Evolutionary conservation across 2,329 filamentous ascomycete genomes (phyloP), one percentile per base, ranked within the genome.

Genomic region (Atkinsonella texensis): DNA sequence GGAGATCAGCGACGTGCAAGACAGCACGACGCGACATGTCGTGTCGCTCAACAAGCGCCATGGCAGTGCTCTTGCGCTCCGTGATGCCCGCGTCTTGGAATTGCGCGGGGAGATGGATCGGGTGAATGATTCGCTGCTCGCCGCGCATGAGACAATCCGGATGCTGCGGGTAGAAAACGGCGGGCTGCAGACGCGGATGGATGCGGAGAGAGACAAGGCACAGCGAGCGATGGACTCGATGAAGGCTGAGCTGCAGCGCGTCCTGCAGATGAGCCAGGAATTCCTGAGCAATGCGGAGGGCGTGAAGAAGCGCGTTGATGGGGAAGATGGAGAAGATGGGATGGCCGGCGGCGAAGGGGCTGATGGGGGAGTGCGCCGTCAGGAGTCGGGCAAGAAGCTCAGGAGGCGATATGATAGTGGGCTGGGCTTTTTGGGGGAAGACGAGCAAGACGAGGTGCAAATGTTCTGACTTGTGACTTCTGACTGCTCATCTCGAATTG

Each of bases 361-460:
- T 51, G 28, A 53, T 28, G 54, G 58, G 61, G 42, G 28, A 28
- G 42, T 9, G 20, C 13, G 23, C 2, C 13, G 7, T 43, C 41
- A 20, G 12, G 1, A 5, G 41, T 20, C 17, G 18, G 15, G 23
- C 28, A 68, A 55, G 57, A 77, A 72, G 65, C 67, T 52, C 17
- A 55, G 68, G 53, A 70, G 75, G 53, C 68, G 71, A 52, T 71
- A 74, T 55, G 78, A 81, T 60, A 79, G 75, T 50, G 79, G 77
- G 0, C 58, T 81, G 48, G 76, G 76, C 0, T 66, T 81, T 23
- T 56, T 80, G 60, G 75, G 77, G 31, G 77, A 80, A 58, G 76
- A 79, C 38, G 73, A 74, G 50, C 28, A 5, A 6, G 28, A 79
- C 38, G 73, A 74, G 50, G 62, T 68, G 17, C 66, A 68, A 33